Conservation (phyloP, 1,284 basidiomycete genomes). For the Trichosporon faecale region DNA sequence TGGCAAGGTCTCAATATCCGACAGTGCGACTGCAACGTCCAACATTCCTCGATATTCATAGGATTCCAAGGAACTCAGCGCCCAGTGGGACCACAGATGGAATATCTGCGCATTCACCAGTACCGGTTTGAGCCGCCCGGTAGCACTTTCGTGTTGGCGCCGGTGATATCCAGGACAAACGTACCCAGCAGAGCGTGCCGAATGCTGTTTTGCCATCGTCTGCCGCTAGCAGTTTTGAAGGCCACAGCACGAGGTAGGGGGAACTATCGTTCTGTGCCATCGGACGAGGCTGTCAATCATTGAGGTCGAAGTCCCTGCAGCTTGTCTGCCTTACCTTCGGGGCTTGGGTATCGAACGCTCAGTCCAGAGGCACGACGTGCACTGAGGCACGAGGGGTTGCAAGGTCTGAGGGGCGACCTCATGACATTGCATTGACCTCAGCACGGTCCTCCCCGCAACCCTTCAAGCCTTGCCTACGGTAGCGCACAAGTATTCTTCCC, state of each 20-base stretch:
- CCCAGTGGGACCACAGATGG: not conserved
- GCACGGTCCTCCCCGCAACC: not conserved
- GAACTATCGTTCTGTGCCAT: no score
- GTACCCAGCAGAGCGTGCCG: no score
- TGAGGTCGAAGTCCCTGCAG: not conserved
- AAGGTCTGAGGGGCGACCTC: not conserved
- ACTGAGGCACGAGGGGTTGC: not conserved
- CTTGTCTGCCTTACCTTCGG: not conserved
- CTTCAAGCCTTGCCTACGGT: not conserved
- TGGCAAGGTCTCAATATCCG: not conserved
- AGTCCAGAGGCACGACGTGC: not conserved
- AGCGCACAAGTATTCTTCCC: not conserved
- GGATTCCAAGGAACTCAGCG: not conserved
- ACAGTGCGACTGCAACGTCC: not conserved
- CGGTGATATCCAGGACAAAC: no score
- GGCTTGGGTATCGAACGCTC: not conserved
- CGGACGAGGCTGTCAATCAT: no score
- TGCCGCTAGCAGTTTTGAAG: no score
- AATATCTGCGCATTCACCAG: not conserved
- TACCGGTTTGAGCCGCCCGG: no score
- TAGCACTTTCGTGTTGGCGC: no score
- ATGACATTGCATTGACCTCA: not conserved
- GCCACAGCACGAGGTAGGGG: no score
- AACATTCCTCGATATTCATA: not conserved
- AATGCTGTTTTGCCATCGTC: no score